Conservation (phyloP, 768 basidiomycete species). For the Cystofilobasidium capitatum region DNA sequence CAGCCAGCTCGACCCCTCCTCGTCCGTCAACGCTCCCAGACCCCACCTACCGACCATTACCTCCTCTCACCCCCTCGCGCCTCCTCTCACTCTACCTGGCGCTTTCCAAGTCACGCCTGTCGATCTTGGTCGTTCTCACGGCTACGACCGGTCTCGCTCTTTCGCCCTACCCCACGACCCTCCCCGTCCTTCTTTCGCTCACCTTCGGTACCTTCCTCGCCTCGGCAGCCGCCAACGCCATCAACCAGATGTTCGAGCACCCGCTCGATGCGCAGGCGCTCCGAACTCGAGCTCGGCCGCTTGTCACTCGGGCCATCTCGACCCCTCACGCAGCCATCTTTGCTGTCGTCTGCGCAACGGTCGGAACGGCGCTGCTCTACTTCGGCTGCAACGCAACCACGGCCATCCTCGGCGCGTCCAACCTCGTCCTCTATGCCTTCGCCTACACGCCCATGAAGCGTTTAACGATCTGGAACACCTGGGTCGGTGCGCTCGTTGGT, state of each 20-base stretch:
- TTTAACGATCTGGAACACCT: conserved; percentile 70
- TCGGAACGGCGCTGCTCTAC: conserved; percentile 69
- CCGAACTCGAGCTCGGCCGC: conserved; percentile 74
- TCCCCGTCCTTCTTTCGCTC: conserved; percentile 75
- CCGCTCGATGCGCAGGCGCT: conserved; percentile 96
- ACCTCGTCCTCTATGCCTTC: conserved; percentile 81
- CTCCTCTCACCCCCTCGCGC: conserved; percentile 44
- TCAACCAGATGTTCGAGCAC: conserved; percentile 89
- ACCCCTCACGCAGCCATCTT: conserved; percentile 77
- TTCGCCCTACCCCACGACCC: conserved; percentile 72
- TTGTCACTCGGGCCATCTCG: conserved; percentile 73
- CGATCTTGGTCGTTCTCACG: conserved; percentile 71
- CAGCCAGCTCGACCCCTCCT: neutral
- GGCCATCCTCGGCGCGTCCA: conserved; percentile 68
- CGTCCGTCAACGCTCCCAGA: conserved; percentile 20
- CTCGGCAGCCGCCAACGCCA: conserved; percentile 81
- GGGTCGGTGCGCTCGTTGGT: conserved; percentile 89
- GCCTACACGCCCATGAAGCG: conserved; percentile 89
- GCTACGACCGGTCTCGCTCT: conserved; percentile 88
- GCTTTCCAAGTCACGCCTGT: conserved; percentile 75
- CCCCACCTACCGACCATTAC: conserved; percentile 31
- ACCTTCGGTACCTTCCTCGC: conserved; percentile 84
- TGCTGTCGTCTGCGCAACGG: conserved; percentile 61
- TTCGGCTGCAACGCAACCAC: conserved; percentile 77
- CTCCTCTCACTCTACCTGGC: conserved; percentile 59